Evolutionary conservation across 805 yeast genomes (phyloP).

Genomic region (Cyberlindnera petersonii): DNA sequence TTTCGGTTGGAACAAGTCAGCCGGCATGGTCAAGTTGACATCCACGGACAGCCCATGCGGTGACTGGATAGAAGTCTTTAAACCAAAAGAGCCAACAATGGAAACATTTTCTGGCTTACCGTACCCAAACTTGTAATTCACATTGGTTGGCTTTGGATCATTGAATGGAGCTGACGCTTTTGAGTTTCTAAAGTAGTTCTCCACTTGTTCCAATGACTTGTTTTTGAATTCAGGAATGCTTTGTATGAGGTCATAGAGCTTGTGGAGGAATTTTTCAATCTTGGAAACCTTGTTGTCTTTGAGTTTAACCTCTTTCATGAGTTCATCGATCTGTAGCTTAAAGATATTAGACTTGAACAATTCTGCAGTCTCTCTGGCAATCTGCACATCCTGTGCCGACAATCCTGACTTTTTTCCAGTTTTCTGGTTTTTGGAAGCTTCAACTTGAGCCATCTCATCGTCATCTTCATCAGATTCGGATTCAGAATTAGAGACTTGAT

Average conservation of each 20-base stretch:
- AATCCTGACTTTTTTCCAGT: constrained; percentile 30
- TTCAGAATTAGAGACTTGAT: too few species aligned
- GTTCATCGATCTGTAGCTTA: constrained; percentile 91
- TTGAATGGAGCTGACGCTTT: constrained; percentile 75
- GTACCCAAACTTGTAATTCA: constrained; percentile 70
- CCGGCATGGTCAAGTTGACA: constrained; percentile 79
- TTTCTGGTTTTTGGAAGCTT: constrained; percentile 8
- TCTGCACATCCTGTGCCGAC: constrained; percentile 79
- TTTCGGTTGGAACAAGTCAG: constrained; percentile 68
- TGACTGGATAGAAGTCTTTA: constrained; percentile 71
- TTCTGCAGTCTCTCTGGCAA: constrained; percentile 92
- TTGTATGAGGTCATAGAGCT: constrained; percentile 64
- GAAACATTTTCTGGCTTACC: constrained; percentile 69
- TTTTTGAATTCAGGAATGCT: constrained; percentile 54
- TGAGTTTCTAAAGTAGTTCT: constrained; percentile 45
- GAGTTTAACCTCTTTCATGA: constrained; percentile 72
- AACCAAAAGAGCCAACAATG: constrained; percentile 84
- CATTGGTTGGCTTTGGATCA: constrained; percentile 77
- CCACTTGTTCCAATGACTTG: constrained; percentile 56
- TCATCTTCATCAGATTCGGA: constrained; percentile 20
- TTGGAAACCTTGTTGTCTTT: constrained; percentile 62
- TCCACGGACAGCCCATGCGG: constrained; percentile 69
- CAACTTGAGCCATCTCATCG: constrained; percentile 27
- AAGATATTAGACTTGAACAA: constrained; percentile 92
- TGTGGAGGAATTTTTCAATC: constrained; percentile 73